Evolutionary conservation across 2,329 filamentous ascomycete genomes (phyloP).

Genomic region (Fusarium neocosmosporiellum): DNA sequence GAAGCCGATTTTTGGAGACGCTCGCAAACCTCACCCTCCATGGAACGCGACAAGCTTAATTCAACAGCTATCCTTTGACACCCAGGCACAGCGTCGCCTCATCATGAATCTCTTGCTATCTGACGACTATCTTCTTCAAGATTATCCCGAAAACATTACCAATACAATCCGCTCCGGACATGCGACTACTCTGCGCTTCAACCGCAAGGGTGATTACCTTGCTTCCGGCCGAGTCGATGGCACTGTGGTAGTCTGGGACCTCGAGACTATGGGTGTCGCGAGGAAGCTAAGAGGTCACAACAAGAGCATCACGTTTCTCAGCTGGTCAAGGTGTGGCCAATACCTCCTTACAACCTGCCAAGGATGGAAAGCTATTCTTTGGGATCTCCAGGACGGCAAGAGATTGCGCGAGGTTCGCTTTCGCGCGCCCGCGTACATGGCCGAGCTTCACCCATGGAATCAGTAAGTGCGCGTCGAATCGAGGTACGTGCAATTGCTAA

Average conservation of each 20-base stretch:
- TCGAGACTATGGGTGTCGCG: slow-evolving; percentile 96
- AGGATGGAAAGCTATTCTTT: slow-evolving; percentile 96
- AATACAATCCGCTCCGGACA: slow-evolving; percentile 83
- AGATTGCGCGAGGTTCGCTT: slow-evolving; percentile 88
- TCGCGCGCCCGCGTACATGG: slow-evolving; percentile 93
- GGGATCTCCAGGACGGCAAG: slow-evolving; percentile 82
- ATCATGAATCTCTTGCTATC: slow-evolving; percentile 70
- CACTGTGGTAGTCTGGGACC: slow-evolving; percentile 94
- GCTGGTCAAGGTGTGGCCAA: slow-evolving; percentile 92
- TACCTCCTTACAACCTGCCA: slow-evolving; percentile 94
- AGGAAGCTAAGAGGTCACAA: slow-evolving; percentile 94
- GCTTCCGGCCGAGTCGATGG: slow-evolving; percentile 95
- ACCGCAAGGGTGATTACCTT: slow-evolving; percentile 92
- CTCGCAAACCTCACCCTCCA: slow-evolving; percentile 32
- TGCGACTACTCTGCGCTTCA: slow-evolving; percentile 82
- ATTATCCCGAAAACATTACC: slow-evolving; percentile 91
- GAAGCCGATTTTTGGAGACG: slow-evolving; percentile 36
- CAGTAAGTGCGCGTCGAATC: slow-evolving; percentile 64
- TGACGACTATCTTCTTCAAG: slow-evolving; percentile 74
- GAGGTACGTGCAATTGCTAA: slow-evolving; percentile 29
- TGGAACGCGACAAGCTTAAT: slow-evolving; percentile 30
- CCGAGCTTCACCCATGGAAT: slow-evolving; percentile 91
- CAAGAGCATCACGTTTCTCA: slow-evolving; percentile 91
- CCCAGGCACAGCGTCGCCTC: neutral
- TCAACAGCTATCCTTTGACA: slow-evolving; percentile 3